phyloP scores from a whole-genome alignment of 495 filamentous ascomycete species.

The Talaromyces adpressus region DNA sequence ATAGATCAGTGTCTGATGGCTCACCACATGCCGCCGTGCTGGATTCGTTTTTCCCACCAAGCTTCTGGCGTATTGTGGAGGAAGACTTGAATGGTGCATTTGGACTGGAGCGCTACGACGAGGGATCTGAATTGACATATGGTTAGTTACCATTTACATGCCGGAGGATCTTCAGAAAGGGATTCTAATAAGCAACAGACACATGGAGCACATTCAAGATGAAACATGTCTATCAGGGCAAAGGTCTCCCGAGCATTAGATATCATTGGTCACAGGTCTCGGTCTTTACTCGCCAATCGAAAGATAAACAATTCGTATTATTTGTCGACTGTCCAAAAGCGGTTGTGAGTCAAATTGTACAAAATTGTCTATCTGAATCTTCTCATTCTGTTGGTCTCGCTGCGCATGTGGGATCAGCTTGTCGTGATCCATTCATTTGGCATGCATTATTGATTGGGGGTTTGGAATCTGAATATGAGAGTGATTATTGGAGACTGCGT shows the following conservation, averaged over 20 bases:
- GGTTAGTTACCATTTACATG: background rate
- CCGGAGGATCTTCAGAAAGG: background rate
- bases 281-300: conserved; percentile 1
- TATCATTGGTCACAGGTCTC: conserved; percentile 12
- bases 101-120: background rate
- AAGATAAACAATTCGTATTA: conserved; percentile 4
- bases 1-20: background rate
- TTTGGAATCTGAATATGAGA: conserved; percentile 8
- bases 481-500: conserved; percentile 13
- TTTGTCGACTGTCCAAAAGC: conserved; percentile 8
- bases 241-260: background rate
- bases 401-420: background rate
- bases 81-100: conserved; percentile 28
- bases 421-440: conserved; percentile 16
- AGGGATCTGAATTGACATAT: background rate
- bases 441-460: conserved; percentile 14
- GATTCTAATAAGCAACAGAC: background rate
- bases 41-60: conserved; percentile 3
- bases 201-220: conserved; percentile 14
- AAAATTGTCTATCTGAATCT: background rate
- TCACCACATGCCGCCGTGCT: background rate
- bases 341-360: conserved; percentile 1
- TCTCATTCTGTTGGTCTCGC: background rate
- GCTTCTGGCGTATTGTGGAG: conserved; percentile 31
- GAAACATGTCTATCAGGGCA: conserved; percentile 5